These are phyloP conservation scores for Termitomyces sp. DNA, from an alignment of 768 basidiomycete species.

Conservation along the genomic window DNA sequence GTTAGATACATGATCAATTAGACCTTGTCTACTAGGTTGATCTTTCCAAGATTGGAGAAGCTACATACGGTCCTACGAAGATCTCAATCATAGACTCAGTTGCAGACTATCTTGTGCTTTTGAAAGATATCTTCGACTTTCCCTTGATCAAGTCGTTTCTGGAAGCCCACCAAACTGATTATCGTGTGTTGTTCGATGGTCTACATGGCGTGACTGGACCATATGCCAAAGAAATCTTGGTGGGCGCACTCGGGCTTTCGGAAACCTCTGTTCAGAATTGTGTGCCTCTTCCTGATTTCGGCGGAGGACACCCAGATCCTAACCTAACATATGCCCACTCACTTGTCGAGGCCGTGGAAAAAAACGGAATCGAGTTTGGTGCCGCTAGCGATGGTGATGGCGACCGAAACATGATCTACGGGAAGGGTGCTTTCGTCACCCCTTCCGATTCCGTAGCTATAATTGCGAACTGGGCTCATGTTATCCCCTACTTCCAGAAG, in stretches of 20 bases:
- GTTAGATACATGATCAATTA: not conserved
- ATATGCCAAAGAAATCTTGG: slow-evolving; percentile 85
- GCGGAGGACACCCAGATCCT: slow-evolving; percentile 96
- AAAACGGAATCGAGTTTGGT: slow-evolving; percentile 82
- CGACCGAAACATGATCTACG: slow-evolving; percentile 99
- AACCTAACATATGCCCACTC: slow-evolving; percentile 96
- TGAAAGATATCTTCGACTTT: slow-evolving; percentile 94
- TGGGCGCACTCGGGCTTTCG: slow-evolving; percentile 78
- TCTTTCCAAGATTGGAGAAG: slow-evolving; percentile 77
- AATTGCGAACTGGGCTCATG: slow-evolving; percentile 95
- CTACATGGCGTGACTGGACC: slow-evolving; percentile 97
- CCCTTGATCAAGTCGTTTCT: slow-evolving; percentile 88
- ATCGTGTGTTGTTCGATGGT: slow-evolving; percentile 92
- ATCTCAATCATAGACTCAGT: slow-evolving; percentile 96
- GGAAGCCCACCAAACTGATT: slow-evolving; percentile 57
- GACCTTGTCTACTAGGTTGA: slow-evolving; percentile 56
- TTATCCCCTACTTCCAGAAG: slow-evolving; percentile 89
- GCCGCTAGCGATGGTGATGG: slow-evolving; percentile 98
- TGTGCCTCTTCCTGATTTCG: slow-evolving; percentile 89
- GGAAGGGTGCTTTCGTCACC: slow-evolving; percentile 95
- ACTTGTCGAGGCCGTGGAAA: slow-evolving; percentile 91
- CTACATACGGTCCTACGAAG: slow-evolving; percentile 75
- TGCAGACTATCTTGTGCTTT: slow-evolving; percentile 77
- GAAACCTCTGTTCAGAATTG: slow-evolving; percentile 87
- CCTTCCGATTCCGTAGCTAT: slow-evolving; percentile 98